Base-by-base conservation (phyloP, 441 rosid species). In the Adansonia grandidieri region DNA sequence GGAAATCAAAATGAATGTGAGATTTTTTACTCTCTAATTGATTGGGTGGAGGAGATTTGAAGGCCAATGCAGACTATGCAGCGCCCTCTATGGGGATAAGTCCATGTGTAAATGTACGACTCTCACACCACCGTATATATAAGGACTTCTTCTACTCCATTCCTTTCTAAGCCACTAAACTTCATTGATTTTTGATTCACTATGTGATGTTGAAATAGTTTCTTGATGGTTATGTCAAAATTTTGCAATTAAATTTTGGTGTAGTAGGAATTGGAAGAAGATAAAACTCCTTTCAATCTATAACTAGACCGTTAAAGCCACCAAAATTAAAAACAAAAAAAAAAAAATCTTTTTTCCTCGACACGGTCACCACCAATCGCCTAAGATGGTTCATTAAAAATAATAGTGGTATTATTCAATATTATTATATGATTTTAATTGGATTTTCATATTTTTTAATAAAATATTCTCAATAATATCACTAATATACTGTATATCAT, bases 21-120 rank as follows among this genome's bases (percentile, higher is more conserved):
- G 10, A 13, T 24, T 66, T 77, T 65, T 45, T 50, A 80, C 54
- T 44, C 76, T 45, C 68, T 54, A 75, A 56, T 82, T 77, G 80
- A 84, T 74, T 83, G 88, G 85, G 90, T 91, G 92, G 91, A 91
- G 84, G 90, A 81, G 84, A 88, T 84, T 88, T 81, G 58, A 85
- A 78, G 78, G 84, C 78, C 80, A 88, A 90, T 85, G 66, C 40
- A 37, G 40, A 37, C 40, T 37, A 37, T 37, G 85, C 78, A 79
- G 87, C 83, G 88, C 89, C 54, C 64, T 80, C 53, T 72, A 75
- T 68, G 76, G 84, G 90, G 95, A 90, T 93, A 90, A 94, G 91
- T 80, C 66, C 24, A 32, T 14, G 77, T 45, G 62, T 40, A 57
- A 83, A 80, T 72, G 81, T 72, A 83, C 71, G 90, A 78, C 80